Evolutionary conservation across 2,329 filamentous ascomycete genomes (phyloP).

Genomic region (Colletotrichum cuscutae): DNA sequence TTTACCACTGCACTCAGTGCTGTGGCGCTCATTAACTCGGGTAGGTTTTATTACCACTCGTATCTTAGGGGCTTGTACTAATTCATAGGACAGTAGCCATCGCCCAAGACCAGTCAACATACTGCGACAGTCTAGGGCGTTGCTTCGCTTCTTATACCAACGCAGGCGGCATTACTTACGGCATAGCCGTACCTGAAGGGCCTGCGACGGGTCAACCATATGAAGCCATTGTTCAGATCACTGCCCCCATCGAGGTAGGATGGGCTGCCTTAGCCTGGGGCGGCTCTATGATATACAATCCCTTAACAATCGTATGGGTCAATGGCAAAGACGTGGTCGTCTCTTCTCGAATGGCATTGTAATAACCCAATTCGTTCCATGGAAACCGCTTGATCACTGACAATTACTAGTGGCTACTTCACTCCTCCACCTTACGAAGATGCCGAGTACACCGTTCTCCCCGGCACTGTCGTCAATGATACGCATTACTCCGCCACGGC

Average conservation of each 20-base stretch:
- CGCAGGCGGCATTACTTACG: slow-evolving; percentile 42
- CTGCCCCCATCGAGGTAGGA: slow-evolving; percentile 50
- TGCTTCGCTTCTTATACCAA: slow-evolving; percentile 41
- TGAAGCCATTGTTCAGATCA: slow-evolving; percentile 54
- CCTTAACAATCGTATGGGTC: slow-evolving; percentile 53
- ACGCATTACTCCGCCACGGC: slow-evolving; percentile 49
- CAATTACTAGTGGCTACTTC: slow-evolving; percentile 46
- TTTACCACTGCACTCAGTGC: neutral
- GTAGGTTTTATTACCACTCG: slow-evolving; percentile 12
- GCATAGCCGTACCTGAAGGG: slow-evolving; percentile 49
- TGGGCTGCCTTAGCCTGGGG: slow-evolving; percentile 58
- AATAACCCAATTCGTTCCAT: slow-evolving; percentile 14
- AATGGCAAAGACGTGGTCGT: slow-evolving; percentile 50
- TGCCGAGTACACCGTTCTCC: slow-evolving; percentile 46
- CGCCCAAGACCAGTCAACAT: slow-evolving; percentile 29
- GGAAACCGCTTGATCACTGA: neutral
- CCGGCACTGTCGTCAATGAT: slow-evolving; percentile 46
- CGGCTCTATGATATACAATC: slow-evolving; percentile 56
- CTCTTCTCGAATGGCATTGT: slow-evolving; percentile 50
- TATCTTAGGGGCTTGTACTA: no score
- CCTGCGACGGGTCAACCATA: slow-evolving; percentile 43
- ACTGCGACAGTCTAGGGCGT: slow-evolving; percentile 37
- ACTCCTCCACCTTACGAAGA: slow-evolving; percentile 44
- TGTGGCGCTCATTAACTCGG: slow-evolving; percentile 23
- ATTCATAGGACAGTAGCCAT: neutral